Evolutionary conservation across 2,329 filamentous ascomycete species (phyloP).

Genomic region (Cladophialophora yegresii): DNA sequence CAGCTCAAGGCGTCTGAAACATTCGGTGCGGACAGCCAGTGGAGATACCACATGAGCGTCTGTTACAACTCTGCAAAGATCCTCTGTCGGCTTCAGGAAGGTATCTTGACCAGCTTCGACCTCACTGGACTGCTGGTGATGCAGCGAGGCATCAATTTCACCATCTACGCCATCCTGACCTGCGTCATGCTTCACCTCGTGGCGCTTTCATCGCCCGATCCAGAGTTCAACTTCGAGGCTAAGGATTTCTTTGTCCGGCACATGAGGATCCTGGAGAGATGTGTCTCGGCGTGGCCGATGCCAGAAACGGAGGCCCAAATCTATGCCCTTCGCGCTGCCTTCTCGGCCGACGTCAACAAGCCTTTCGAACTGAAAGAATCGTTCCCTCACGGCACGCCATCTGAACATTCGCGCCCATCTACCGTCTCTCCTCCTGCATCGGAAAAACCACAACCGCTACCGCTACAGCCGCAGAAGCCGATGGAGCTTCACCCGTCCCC

Average conservation of each 20-base stretch:
- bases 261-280: constrained; percentile 89
- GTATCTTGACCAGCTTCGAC: constrained; percentile 73
- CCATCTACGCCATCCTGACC: constrained; percentile 86
- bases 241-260: constrained; percentile 87
- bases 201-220: constrained; percentile 88
- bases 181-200: constrained; percentile 92
- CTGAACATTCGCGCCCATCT: constrained; percentile 60
- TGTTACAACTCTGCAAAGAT: constrained; percentile 83
- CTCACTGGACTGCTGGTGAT: constrained; percentile 82
- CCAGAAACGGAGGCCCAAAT: constrained; percentile 88
- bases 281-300: constrained; percentile 80
- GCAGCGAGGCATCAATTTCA: constrained; percentile 92
- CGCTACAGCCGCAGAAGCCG: constrained; percentile 52
- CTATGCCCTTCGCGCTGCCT: constrained; percentile 83
- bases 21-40: constrained; percentile 68
- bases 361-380: constrained; percentile 86
- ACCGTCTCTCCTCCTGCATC: constrained; percentile 50
- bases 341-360: constrained; percentile 80
- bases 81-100: constrained; percentile 84
- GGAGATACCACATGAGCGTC: constrained; percentile 84
- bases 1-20: constrained; percentile 79
- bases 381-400: constrained; percentile 83
- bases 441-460: constrained; percentile 50
- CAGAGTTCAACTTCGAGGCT: constrained; percentile 80
- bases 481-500: constrained; percentile 23